phyloP scores from a whole-genome alignment of 1,284 basidiomycete genomes.

The Butyriboletus appendiculatus region DNA sequence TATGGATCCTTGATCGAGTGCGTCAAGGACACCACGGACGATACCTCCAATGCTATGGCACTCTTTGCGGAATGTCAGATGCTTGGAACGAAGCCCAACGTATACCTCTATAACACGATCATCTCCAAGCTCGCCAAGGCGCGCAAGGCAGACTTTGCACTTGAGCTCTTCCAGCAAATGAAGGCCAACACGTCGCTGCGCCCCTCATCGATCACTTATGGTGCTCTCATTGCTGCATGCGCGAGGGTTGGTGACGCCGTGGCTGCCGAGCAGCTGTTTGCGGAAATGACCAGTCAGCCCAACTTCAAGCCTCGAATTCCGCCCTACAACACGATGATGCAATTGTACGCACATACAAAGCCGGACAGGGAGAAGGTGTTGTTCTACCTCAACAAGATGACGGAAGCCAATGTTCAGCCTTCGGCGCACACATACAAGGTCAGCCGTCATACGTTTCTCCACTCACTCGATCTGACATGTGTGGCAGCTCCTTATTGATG shows the following conservation, averaged over 20 bases:
- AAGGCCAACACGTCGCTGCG: slow-evolving; percentile 59
- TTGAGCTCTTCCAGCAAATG: slow-evolving; percentile 87
- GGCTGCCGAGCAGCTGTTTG: slow-evolving; percentile 82
- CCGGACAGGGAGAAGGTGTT: slow-evolving; percentile 82
- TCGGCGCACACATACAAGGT: slow-evolving; percentile 94
- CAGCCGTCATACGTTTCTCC: slow-evolving; percentile 17
- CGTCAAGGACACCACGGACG: slow-evolving; percentile 92
- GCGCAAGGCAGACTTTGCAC: slow-evolving; percentile 85
- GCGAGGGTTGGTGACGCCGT: slow-evolving; percentile 89
- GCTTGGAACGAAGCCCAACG: slow-evolving; percentile 73
- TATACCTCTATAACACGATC: slow-evolving; percentile 93
- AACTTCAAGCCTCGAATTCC: slow-evolving; percentile 90
- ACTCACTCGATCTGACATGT: slow-evolving; percentile 10
- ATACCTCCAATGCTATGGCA: slow-evolving; percentile 82
- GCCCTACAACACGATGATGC: slow-evolving; percentile 99
- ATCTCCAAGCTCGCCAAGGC: slow-evolving; percentile 94
- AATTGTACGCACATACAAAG: slow-evolving; percentile 89
- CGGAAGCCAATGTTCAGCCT: slow-evolving; percentile 64
- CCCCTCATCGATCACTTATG: slow-evolving; percentile 92
- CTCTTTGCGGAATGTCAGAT: slow-evolving; percentile 81
- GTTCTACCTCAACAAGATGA: slow-evolving; percentile 77
- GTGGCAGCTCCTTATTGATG: slow-evolving; percentile 82
- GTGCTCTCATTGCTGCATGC: slow-evolving; percentile 93
- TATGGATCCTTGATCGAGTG: slow-evolving; percentile 89
- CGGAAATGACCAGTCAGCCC: slow-evolving; percentile 76